phyloP scores from a whole-genome alignment of 73 alveolate genomes.

The Stentor coeruleus region DNA sequence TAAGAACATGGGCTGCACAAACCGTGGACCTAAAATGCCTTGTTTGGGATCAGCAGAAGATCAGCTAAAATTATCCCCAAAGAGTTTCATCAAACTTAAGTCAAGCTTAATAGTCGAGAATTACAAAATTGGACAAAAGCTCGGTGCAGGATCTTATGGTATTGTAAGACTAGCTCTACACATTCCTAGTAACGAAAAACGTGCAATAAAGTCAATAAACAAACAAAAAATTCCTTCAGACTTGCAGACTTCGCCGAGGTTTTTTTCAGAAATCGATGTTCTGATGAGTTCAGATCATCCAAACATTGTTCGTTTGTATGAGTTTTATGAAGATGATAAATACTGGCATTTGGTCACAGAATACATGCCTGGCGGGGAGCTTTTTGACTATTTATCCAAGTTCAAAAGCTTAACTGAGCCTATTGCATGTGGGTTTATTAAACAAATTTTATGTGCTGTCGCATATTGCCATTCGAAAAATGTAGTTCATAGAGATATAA shows the following conservation, averaged over 20 bases:
- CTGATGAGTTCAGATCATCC: slow-evolving; percentile 54
- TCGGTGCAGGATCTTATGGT: slow-evolving; percentile 7
- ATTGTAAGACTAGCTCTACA: background rate
- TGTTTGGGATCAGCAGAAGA: background rate
- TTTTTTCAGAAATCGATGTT: background rate
- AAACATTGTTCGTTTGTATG: slow-evolving; percentile 63
- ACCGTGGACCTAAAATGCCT: background rate
- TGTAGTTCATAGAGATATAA: slow-evolving; percentile 90
- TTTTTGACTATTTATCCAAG: slow-evolving; percentile 54
- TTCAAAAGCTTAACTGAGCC: slow-evolving; percentile 49
- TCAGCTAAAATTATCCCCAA: background rate
- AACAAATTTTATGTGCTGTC: slow-evolving; percentile 63
- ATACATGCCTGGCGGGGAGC: slow-evolving; percentile 73
- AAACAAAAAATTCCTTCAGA: background rate
- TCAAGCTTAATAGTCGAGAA: background rate
- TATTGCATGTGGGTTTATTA: slow-evolving; percentile 60
- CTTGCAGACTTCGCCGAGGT: background rate
- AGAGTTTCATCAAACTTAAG: background rate
- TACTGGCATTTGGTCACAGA: slow-evolving; percentile 71
- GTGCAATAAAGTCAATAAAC: slow-evolving; percentile 13
- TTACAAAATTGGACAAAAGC: background rate
- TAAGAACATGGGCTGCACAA: background rate
- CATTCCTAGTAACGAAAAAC: background rate
- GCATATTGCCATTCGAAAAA: slow-evolving; percentile 84
- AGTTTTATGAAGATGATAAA: slow-evolving; percentile 47